phyloP scores from a whole-genome alignment of 495 filamentous ascomycete genomes.

The Annulohypoxylon moriforme region DNA sequence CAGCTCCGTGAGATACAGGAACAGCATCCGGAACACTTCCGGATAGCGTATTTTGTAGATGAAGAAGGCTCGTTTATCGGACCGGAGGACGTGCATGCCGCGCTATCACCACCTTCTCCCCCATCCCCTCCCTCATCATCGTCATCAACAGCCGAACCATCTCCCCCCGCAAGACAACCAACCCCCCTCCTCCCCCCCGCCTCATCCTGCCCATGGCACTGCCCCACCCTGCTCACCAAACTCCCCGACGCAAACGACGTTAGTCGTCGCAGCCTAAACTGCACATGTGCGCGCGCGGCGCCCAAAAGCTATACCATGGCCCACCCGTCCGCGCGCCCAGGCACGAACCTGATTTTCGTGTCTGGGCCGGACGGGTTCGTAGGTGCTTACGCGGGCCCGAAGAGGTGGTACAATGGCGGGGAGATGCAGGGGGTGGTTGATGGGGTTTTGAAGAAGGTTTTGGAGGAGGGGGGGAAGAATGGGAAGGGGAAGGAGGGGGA shows the following conservation, averaged over 20 bases:
- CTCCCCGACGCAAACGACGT: slow-evolving; percentile 43
- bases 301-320: slow-evolving; percentile 32
- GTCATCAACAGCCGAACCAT: neutral
- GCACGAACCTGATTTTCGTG: slow-evolving; percentile 73
- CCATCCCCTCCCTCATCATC: neutral
- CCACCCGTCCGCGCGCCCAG: slow-evolving; percentile 11
- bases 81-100: slow-evolving; percentile 56
- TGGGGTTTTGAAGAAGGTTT: slow-evolving; percentile 54
- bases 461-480: slow-evolving; percentile 24
- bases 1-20: slow-evolving; percentile 70
- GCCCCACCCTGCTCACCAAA: slow-evolving; percentile 17
- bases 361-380: slow-evolving; percentile 94
- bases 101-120: slow-evolving; percentile 7
- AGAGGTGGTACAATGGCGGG: slow-evolving; percentile 74
- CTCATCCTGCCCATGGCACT: slow-evolving; percentile 46
- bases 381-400: slow-evolving; percentile 78
- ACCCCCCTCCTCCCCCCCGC: slow-evolving; percentile 7
- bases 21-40: slow-evolving; percentile 65
- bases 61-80: slow-evolving; percentile 75
- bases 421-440: slow-evolving; percentile 74
- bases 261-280: slow-evolving; percentile 6
- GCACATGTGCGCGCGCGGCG: slow-evolving; percentile 17
- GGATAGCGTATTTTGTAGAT: slow-evolving; percentile 80
- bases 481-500: slow-evolving; percentile 31
- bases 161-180: neutral